A percentile compares a stretch with the other conserved stretches of the same genome.
Conservation (phyloP, 345 rosid genomes). For the Nasturtium officinale region DNA sequence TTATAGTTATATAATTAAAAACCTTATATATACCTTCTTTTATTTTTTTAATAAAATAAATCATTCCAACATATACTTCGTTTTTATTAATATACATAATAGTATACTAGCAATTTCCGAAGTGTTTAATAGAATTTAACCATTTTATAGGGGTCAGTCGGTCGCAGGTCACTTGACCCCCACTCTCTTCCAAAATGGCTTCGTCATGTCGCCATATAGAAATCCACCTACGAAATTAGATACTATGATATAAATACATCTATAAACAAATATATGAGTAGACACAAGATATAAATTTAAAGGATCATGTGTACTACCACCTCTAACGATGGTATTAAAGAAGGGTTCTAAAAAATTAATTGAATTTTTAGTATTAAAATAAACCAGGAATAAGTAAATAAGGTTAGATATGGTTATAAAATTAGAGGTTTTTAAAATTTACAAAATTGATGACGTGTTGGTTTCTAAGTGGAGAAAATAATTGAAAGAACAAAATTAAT, state of each 20-base stretch:
- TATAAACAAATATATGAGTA: not conserved
- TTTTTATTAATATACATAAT: no score
- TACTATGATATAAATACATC: not conserved
- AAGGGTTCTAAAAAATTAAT: no score
- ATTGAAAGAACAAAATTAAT: no score
- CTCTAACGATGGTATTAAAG: no score
- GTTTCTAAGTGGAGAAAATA: no score
- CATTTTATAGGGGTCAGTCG: not conserved
- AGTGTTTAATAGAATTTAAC: not conserved
- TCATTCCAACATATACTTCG: no score
- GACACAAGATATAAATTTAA: not conserved
- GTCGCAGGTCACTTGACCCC: slow-evolving; percentile 4
- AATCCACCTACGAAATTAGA: not conserved
- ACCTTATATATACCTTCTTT: not conserved
- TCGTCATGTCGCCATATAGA: not conserved
- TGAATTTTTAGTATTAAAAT: no score
- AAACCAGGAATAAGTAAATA: no score
- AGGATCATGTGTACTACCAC: no score
- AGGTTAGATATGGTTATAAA: no score
- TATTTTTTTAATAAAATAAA: not conserved
- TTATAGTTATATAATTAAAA: not conserved
- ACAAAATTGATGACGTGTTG: no score
- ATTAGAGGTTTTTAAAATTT: no score
- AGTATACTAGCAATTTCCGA: not conserved
- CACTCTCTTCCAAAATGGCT: not conserved